These are phyloP conservation scores for Epichloe gansuensis DNA, from an alignment of 2,329 filamentous ascomycete genomes.

Conservation along the genomic window DNA sequence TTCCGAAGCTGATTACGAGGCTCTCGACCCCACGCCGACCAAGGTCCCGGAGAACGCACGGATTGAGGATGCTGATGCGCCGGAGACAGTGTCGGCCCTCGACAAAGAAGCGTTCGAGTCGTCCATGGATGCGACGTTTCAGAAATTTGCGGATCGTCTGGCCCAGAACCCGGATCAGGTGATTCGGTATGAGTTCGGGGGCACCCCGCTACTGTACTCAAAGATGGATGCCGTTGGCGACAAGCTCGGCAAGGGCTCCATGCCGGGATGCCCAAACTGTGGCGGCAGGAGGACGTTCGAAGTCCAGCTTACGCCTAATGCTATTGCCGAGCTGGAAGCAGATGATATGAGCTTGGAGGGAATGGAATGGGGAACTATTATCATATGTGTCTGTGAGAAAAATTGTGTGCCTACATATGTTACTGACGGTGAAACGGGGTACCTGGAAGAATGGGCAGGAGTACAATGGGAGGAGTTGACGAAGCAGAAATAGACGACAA, in stretches of 20 bases:
- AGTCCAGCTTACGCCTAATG: slow-evolving; percentile 80
- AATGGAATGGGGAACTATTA: slow-evolving; percentile 96
- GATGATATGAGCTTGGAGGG: slow-evolving; percentile 62
- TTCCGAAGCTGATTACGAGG: slow-evolving; percentile 83
- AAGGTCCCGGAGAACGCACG: slow-evolving; percentile 38
- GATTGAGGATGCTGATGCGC: slow-evolving; percentile 26
- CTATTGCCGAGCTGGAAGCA: slow-evolving; percentile 77
- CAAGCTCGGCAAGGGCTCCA: slow-evolving; percentile 38
- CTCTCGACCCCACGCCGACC: slow-evolving; percentile 48
- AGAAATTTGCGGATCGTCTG: slow-evolving; percentile 66
- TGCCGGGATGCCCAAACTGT: slow-evolving; percentile 70
- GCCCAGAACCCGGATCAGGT: slow-evolving; percentile 73
- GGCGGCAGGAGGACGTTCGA: slow-evolving; percentile 70
- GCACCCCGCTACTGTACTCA: slow-evolving; percentile 66
- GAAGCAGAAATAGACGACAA: slow-evolving; percentile 21
- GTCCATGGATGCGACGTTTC: slow-evolving; percentile 60
- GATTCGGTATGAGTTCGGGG: slow-evolving; percentile 67
- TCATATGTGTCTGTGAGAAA: slow-evolving; percentile 69
- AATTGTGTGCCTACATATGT: slow-evolving; percentile 58
- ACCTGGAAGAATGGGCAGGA: slow-evolving; percentile 91
- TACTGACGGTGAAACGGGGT: slow-evolving; percentile 52
- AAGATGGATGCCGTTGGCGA: slow-evolving; percentile 63
- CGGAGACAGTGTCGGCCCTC: slow-evolving; percentile 31
- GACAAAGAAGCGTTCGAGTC: slow-evolving; percentile 65
- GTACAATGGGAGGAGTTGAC: slow-evolving; percentile 88